These are phyloP conservation scores for Pugionium cornutum DNA, from an alignment of 345 rosid genomes.

Conservation along the genomic window DNA sequence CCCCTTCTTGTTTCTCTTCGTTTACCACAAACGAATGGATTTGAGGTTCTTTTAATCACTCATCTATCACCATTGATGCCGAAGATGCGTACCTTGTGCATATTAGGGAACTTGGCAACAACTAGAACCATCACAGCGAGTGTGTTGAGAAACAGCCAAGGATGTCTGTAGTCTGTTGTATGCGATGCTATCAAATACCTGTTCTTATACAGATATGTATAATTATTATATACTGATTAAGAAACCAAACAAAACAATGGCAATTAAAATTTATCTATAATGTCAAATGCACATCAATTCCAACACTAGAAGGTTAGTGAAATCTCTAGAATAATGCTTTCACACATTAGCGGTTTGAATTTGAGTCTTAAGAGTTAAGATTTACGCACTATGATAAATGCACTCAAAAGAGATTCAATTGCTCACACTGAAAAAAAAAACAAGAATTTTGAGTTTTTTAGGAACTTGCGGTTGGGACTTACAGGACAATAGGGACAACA, in stretches of 20 bases:
- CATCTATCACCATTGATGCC: slow-evolving; percentile 77
- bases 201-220: slow-evolving; percentile 19
- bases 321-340: not conserved
- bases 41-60: not conserved
- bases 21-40: slow-evolving; percentile 9
- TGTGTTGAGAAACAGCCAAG: slow-evolving; percentile 90
- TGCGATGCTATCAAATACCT: slow-evolving; percentile 98
- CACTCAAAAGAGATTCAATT: not conserved
- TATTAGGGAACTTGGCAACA: slow-evolving; percentile 93
- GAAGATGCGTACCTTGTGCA: slow-evolving; percentile 99
- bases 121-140: slow-evolving; percentile 84
- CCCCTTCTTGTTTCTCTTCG: slow-evolving; percentile 20
- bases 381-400: not conserved
- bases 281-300: not conserved
- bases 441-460: not conserved
- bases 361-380: not conserved
- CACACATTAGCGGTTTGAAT: not conserved
- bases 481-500: slow-evolving; percentile 93
- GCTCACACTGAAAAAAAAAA: not conserved
- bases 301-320: not conserved
- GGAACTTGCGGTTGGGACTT: slow-evolving; percentile 39
- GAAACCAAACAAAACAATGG: not conserved
- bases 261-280: not conserved
- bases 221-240: not conserved
- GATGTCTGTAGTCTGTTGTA: slow-evolving; percentile 90